Base-by-base conservation (phyloP, 2,329 filamentous ascomycete species). In the Trichoderma asperellum region DNA sequence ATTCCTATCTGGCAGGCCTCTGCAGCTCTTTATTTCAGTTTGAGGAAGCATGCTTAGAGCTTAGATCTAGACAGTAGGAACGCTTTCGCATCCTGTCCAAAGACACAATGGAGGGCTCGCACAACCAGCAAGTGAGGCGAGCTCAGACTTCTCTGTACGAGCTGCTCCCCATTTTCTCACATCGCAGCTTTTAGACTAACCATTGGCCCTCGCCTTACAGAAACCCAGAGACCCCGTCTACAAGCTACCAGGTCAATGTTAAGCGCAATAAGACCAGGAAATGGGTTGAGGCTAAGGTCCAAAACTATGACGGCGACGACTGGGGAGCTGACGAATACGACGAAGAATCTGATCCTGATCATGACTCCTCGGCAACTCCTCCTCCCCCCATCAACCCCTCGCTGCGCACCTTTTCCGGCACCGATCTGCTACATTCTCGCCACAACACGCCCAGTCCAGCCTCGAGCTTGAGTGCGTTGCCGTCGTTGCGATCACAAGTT, bases 241-340 rank as follows among this genome's bases (percentile, higher is more conserved):
- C 73, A 66, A 78, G 80, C 32, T 97, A 94, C 81, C 91, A 92
- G 78, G 88, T 93, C 63, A 96, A 97, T 78, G 90, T 97, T 60
- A 95, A 92, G 81, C 90, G 95, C 71, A 87, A 89, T 68, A 97
- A 97, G 82, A 97, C 94, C 68, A 92, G 91, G 81, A 97, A 97
- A 87, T 98, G 95, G 95, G 91, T 95, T 47, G 91, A 97, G 76
- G 95, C 95, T 43, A 95, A 94, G 79, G 86, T 89, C 70, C 90
- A 92, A 74, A 92, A 89, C 77, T 98, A 98, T 77, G 94, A 95
- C 75, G 95, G 94, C 72, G 94, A 96, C 75, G 95, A 97, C 76
- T 97, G 95, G 94, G 95, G 93, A 43, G 91, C 85, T 68, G 89
- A 91, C 43, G 87, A 90, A n/a, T 87, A 89, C 66, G 85, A 86